Evolutionary conservation across 2,329 filamentous ascomycete species (phyloP).

Genomic region (Epicoccum sorghinum): DNA sequence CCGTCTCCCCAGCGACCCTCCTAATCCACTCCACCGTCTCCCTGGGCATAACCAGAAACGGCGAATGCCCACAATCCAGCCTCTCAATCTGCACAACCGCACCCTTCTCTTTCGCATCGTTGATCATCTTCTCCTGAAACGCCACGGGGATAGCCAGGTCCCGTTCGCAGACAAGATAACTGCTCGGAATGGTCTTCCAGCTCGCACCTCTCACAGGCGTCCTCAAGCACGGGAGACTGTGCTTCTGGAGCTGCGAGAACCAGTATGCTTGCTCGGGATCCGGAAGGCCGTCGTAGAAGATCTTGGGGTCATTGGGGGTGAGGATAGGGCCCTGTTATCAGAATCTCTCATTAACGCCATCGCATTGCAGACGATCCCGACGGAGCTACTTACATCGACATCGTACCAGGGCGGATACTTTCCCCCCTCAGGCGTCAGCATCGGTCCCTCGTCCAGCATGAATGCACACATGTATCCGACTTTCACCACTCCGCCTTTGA

Average conservation of each 20-base stretch:
- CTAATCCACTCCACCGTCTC: conserved; percentile 42
- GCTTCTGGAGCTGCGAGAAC: conserved; percentile 26
- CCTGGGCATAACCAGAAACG: conserved; percentile 49
- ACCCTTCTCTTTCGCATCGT: conserved; percentile 32
- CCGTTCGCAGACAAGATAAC: conserved; percentile 47
- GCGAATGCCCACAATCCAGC: conserved; percentile 48
- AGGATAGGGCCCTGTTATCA: neutral
- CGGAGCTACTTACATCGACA: neutral
- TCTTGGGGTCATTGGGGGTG: conserved; percentile 5
- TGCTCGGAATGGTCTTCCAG: conserved; percentile 45
- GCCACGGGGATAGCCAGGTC: conserved; percentile 41
- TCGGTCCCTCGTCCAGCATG: conserved; percentile 18
- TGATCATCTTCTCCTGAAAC: conserved; percentile 42
- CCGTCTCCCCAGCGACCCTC: conserved; percentile 19
- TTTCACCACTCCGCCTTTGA: conserved; percentile 48
- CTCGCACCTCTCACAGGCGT: conserved; percentile 34
- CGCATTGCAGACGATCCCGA: no score
- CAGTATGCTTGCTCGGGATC: conserved; percentile 29
- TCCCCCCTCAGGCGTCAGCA: neutral
- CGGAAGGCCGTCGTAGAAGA: conserved; percentile 43
- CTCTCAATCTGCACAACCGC: conserved; percentile 40
- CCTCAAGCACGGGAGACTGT: conserved; percentile 33
- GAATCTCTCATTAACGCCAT: neutral
- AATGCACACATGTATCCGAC: conserved; percentile 48
- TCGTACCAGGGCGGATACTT: conserved; percentile 1